Conservation (phyloP, 257 asterid species). For the Gentiana dahurica region DNA sequence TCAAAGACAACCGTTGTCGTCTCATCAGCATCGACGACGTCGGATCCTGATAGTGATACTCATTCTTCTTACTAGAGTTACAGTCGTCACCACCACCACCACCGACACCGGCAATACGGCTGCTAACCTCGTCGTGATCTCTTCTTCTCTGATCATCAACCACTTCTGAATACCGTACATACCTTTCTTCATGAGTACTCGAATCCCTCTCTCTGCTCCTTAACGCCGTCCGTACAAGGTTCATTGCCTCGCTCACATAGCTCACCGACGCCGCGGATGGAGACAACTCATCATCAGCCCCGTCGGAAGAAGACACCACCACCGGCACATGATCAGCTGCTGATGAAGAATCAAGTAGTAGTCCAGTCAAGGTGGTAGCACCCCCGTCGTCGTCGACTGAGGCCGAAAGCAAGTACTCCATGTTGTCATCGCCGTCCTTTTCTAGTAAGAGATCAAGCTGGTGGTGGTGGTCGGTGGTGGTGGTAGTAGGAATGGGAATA, state of each 20-base stretch:
- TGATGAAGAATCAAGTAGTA: conserved; percentile 20
- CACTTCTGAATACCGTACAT: conserved; percentile 83
- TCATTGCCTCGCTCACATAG: conserved; percentile 27
- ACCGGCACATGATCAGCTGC: too few relatives aligned
- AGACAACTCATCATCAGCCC: conserved; percentile 19
- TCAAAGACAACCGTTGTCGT: conserved; percentile 42
- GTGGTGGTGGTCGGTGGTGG: conserved; percentile 6
- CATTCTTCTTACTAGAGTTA: too few relatives aligned
- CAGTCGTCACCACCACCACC: too few relatives aligned
- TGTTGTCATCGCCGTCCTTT: conserved; percentile 51
- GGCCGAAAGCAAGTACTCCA: conserved; percentile 57
- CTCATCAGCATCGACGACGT: conserved; percentile 8
- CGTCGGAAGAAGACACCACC: conserved; percentile 20
- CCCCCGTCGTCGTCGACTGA: conserved; percentile 60
- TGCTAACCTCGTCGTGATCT: conserved; percentile 69
- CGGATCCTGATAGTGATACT: neutral
- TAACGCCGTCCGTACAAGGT: conserved; percentile 70
- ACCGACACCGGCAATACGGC: conserved; percentile 42
- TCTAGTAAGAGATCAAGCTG: conserved; percentile 42
- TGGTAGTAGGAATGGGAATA: neutral
- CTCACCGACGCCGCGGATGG: conserved; percentile 32
- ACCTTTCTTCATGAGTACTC: conserved; percentile 50
- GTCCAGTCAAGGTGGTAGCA: conserved; percentile 50
- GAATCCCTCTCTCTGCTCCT: conserved; percentile 57
- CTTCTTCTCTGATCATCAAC: conserved; percentile 36